Conservation (phyloP, 352 stramenopile genomes). For the Peronospora belbahrii region DNA sequence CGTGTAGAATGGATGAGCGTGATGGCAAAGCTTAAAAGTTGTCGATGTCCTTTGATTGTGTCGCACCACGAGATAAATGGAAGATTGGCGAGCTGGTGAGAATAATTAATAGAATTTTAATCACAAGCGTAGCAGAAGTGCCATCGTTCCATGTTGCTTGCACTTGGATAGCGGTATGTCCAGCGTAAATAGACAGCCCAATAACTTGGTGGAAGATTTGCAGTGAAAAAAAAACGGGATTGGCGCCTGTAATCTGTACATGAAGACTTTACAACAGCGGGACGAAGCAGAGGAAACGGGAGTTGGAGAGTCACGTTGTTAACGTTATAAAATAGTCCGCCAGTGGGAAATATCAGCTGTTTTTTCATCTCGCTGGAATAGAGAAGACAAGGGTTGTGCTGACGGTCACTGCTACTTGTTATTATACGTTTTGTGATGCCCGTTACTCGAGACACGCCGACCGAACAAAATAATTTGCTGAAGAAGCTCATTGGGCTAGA, state of each 20-base stretch:
- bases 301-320: too few species aligned
- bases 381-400: background rate
- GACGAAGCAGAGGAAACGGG: background rate
- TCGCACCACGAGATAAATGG: conserved; percentile 4
- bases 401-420: conserved; percentile 11
- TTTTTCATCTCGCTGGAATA: conserved; percentile 18
- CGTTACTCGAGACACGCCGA: conserved; percentile 3
- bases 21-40: background rate
- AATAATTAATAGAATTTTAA: conserved; percentile 8
- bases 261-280: background rate
- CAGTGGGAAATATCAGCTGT: conserved; percentile 9
- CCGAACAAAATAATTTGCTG: background rate
- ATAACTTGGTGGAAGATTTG: background rate
- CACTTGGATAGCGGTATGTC: background rate
- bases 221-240: conserved; percentile 9
- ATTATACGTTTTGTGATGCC: conserved; percentile 6
- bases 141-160: background rate
- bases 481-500: background rate
- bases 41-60: conserved; percentile 4
- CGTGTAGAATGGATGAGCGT: too few species aligned
- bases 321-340: background rate
- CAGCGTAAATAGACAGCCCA: background rate
- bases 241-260: background rate
- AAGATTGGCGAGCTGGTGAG: conserved; percentile 7
- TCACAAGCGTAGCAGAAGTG: conserved; percentile 3